Percentiles rank a stretch among this genome's conserved stretches.
These are phyloP conservation scores for Ceratobasidium sp. DNA, from an alignment of 1,284 basidiomycete species.

Conservation along the genomic window DNA sequence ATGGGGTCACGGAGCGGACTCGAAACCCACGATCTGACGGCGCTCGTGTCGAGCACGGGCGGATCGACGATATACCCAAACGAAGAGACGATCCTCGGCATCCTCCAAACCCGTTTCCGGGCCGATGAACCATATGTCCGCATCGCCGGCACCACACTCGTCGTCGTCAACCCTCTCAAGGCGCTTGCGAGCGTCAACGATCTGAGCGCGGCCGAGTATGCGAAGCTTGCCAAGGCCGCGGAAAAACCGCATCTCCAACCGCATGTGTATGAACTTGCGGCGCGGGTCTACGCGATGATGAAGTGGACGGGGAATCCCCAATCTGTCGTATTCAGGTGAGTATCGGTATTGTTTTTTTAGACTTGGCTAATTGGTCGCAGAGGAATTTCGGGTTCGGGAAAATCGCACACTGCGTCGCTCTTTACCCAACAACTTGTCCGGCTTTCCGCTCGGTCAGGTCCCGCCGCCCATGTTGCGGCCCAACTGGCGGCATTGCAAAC, in stretches of 20 bases:
- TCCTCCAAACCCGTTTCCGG: constrained; percentile 88
- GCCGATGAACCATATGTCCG: constrained; percentile 86
- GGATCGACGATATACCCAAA: constrained; percentile 74
- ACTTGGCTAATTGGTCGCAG: constrained; percentile 61
- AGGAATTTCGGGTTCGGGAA: constrained; percentile 91
- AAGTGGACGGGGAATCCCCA: constrained; percentile 82
- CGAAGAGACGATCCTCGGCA: constrained; percentile 83
- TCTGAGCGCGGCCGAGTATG: constrained; percentile 83
- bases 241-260: constrained; percentile 86
- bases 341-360: constrained; percentile 50
- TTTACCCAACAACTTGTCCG: constrained; percentile 85
- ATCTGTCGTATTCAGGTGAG: constrained; percentile 83
- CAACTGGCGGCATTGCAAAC: constrained; percentile 83
- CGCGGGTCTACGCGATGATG: constrained; percentile 86
- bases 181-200: constrained; percentile 84
- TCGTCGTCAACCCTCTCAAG: constrained; percentile 91
- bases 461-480: constrained; percentile 78
- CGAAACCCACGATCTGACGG: constrained; percentile 68
- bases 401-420: constrained; percentile 81
- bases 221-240: constrained; percentile 54
- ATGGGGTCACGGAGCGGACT: constrained; percentile 45
- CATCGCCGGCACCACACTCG: constrained; percentile 77
- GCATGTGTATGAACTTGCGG: constrained; percentile 90
- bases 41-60: constrained; percentile 62
- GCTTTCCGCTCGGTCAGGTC: constrained; percentile 83